These are phyloP conservation scores for Candida sojae DNA, from an alignment of 1,139 yeast species.

Conservation along the genomic window DNA sequence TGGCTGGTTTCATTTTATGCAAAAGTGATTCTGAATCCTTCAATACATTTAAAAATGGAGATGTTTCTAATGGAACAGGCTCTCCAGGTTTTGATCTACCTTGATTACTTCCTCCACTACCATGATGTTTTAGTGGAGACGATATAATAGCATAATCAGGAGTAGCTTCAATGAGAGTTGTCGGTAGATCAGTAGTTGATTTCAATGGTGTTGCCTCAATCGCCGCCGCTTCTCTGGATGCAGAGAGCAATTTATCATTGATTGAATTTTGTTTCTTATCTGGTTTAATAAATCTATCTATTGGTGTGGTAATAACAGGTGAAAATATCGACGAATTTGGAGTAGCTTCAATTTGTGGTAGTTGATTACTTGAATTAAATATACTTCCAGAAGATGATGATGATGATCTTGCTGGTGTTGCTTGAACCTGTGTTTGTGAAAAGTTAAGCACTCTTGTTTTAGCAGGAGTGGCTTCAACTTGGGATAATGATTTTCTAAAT, in stretches of 20 bases:
- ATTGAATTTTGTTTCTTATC: conserved; percentile 1
- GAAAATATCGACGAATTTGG: conserved; percentile 18
- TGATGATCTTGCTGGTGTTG: conserved; percentile 10
- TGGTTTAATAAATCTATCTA: conserved; percentile 5
- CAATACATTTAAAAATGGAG: conserved; percentile 31
- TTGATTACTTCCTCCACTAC: not conserved
- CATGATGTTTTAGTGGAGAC: conserved; percentile 18
- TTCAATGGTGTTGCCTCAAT: conserved; percentile 10
- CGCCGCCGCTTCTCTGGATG: not conserved
- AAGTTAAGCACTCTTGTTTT: conserved; percentile 2
- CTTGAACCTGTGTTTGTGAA: conserved; percentile 5
- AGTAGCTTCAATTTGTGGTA: conserved; percentile 29
- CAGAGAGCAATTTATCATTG: conserved; percentile 3
- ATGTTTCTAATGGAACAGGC: conserved; percentile 29
- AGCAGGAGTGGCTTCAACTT: conserved; percentile 31
- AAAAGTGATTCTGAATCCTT: conserved; percentile 3
- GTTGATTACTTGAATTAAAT: conserved; percentile 10
- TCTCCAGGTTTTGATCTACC: conserved; percentile 34
- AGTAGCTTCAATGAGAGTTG: conserved; percentile 5
- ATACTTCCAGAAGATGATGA: too few species aligned
- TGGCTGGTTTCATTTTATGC: conserved; percentile 1
- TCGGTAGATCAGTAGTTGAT: not conserved
- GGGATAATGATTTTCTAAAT: conserved; percentile 20
- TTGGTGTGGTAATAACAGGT: conserved; percentile 6
- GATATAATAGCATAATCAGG: conserved; percentile 13